phyloP scores from a whole-genome alignment of 352 stramenopile genomes.

The Phytophthora cactorum region DNA sequence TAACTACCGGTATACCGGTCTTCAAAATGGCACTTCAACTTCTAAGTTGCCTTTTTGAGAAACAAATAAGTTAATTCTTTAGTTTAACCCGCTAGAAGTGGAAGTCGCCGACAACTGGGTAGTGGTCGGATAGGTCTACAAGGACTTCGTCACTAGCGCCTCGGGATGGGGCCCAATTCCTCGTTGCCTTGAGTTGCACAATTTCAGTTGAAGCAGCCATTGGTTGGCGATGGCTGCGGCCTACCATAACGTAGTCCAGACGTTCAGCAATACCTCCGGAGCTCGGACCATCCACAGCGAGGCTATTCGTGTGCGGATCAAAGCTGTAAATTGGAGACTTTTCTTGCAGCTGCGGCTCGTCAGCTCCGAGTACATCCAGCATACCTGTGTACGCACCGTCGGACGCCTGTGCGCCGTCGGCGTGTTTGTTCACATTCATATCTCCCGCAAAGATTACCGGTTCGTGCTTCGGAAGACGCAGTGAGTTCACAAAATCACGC shows the following conservation, averaged over 20 bases:
- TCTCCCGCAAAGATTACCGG: constrained; percentile 64
- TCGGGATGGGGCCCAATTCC: constrained; percentile 37
- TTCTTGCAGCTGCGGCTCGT: constrained; percentile 37
- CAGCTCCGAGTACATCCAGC: constrained; percentile 47
- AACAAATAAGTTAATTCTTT: not conserved
- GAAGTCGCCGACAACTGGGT: constrained; percentile 65
- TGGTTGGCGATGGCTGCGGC: constrained; percentile 43
- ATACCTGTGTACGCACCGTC: constrained; percentile 55
- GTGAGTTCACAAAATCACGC: constrained; percentile 54
- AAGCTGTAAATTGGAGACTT: constrained; percentile 63
- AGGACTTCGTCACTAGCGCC: constrained; percentile 37
- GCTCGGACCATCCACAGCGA: constrained; percentile 66
- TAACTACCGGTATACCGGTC: not conserved
- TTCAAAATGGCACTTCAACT: not conserved
- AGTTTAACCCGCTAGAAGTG: constrained; percentile 42
- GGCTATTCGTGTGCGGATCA: constrained; percentile 61
- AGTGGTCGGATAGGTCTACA: constrained; percentile 74
- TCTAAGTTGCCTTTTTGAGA: not conserved
- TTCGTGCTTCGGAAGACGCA: constrained; percentile 52
- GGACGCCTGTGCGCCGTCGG: constrained; percentile 17
- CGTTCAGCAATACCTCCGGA: constrained; percentile 62
- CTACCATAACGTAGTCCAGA: constrained; percentile 69
- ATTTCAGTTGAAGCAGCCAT: constrained; percentile 37
- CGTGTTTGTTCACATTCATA: constrained; percentile 67
- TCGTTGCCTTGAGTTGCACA: constrained; percentile 63